Conservation (phyloP, 2,329 filamentous ascomycete species). For the Ophiocordyceps sinensis region DNA sequence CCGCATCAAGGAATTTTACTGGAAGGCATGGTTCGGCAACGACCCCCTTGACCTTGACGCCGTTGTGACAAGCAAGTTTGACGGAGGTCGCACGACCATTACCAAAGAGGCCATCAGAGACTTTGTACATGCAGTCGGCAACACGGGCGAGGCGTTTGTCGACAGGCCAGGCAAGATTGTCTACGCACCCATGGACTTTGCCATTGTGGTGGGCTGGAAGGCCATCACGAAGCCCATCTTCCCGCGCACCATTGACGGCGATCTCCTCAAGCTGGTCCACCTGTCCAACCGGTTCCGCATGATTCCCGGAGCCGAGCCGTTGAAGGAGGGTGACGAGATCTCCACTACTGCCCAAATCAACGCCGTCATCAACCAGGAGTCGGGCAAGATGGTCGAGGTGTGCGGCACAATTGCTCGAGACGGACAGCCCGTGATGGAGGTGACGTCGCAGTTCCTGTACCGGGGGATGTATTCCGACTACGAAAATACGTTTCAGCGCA, state of each 20-base stretch:
- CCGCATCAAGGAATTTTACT: slow-evolving; percentile 99
- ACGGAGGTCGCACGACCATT: slow-evolving; percentile 75
- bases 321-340: slow-evolving; percentile 90
- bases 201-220: slow-evolving; percentile 97
- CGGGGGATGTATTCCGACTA: slow-evolving; percentile 84
- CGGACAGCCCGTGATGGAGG: slow-evolving; percentile 84
- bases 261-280: slow-evolving; percentile 90
- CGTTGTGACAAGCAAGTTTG: slow-evolving; percentile 73
- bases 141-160: slow-evolving; percentile 93
- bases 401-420: slow-evolving; percentile 87
- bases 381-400: slow-evolving; percentile 99
- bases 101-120: slow-evolving; percentile 91
- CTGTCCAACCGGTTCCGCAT: slow-evolving; percentile 97
- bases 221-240: slow-evolving; percentile 99
- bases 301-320: slow-evolving; percentile 84
- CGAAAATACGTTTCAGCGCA: slow-evolving; percentile 97
- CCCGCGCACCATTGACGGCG: slow-evolving; percentile 88
- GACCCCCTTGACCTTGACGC: slow-evolving; percentile 74
- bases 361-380: slow-evolving; percentile 93
- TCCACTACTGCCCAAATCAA: slow-evolving; percentile 93
- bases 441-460: slow-evolving; percentile 96
- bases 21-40: slow-evolving; percentile 90
- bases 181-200: slow-evolving; percentile 96
- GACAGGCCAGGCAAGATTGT: slow-evolving; percentile 89
- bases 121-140: slow-evolving; percentile 97